Base-by-base conservation (phyloP, 345 rosid species). In the Citrus glauca region DNA sequence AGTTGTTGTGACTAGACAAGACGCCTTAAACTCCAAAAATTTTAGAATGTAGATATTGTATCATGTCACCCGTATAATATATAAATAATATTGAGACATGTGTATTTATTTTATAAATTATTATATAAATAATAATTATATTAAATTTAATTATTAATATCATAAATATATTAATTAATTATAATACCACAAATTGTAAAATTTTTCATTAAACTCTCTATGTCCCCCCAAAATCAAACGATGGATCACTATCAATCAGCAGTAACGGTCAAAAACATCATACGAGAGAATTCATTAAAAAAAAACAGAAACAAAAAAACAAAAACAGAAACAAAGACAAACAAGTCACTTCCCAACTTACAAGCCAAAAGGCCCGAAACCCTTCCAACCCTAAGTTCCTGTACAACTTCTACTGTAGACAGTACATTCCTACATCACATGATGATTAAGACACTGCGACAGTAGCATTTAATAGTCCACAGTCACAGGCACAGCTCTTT, bases 161-260 rank as follows among this genome's bases (percentile, higher is more conserved):
- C 0, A 32, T 32, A 32, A 0, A 0, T 32, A 5, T 4, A 32
- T 32, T 32, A 32, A 32, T 32, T 32, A 32, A 0, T 32, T 32
- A 0, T 0, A 32, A 32, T 32, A 32, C 0, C 5, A 4, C 0
- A 4, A 32, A 4, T 32, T 4, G 0, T 32, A 4, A 32, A 32
- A 32, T 32, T 32, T 32, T 0, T 32, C 33, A 0, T 32, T 32
- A 32, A 32, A 35, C 37, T 35, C 37, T 42, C 2, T 11, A 11
- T 42, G 16, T 42, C 16, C 16, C 48, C 0, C 56, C 22, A 50
- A 53, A 45, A 45, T 45, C 50, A 45, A 45, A 45, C 4, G 57
- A 53, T 17, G 7, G 20, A 17, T 53, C 57, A 17, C 5, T 17
- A 53, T 53, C 57, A 5, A 53, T 4, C 57, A 16, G 19, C 57